phyloP scores from a whole-genome alignment of 2,329 filamentous ascomycete species.

The Fusarium xylarioides region DNA sequence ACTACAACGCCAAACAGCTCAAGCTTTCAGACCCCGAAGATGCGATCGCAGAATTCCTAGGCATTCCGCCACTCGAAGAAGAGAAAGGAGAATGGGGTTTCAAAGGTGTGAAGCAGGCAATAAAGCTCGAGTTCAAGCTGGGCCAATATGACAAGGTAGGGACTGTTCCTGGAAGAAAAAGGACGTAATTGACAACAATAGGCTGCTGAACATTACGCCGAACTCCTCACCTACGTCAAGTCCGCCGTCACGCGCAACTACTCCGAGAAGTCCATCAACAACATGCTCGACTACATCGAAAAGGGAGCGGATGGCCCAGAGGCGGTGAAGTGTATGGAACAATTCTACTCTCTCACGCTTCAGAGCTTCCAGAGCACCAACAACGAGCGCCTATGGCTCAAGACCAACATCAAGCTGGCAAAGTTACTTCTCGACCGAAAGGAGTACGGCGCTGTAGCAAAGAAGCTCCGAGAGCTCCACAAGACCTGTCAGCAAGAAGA shows the following conservation, averaged over 20 bases:
- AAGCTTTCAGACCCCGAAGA: conserved; percentile 87
- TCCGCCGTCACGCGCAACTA: conserved; percentile 97
- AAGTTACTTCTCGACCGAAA: conserved; percentile 91
- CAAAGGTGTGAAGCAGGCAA: conserved; percentile 96
- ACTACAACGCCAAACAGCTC: conserved; percentile 99
- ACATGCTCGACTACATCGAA: conserved; percentile 97
- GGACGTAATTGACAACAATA: conserved; percentile 51
- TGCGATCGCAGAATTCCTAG: conserved; percentile 92
- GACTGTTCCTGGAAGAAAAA: not conserved
- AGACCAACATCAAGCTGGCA: conserved; percentile 97
- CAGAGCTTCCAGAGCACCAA: conserved; percentile 97
- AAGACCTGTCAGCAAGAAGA: conserved; percentile 87
- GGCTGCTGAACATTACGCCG: conserved; percentile 91
- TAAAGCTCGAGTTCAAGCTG: conserved; percentile 96
- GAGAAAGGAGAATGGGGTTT: conserved; percentile 99
- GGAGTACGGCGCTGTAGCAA: conserved; percentile 81
- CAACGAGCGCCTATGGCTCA: conserved; percentile 96
- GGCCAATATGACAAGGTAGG: conserved; percentile 82
- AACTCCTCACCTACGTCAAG: conserved; percentile 97
- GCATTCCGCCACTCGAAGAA: conserved; percentile 81
- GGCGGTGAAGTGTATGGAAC: conserved; percentile 83
- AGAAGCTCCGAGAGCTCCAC: conserved; percentile 89
- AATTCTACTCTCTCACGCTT: conserved; percentile 93
- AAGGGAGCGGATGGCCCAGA: conserved; percentile 79
- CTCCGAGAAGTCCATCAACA: conserved; percentile 99